Evolutionary conservation across 139 green algal genomes (phyloP), one percentile per base, ranked within the genome.

Genomic region (Coelastrella sp.): DNA sequence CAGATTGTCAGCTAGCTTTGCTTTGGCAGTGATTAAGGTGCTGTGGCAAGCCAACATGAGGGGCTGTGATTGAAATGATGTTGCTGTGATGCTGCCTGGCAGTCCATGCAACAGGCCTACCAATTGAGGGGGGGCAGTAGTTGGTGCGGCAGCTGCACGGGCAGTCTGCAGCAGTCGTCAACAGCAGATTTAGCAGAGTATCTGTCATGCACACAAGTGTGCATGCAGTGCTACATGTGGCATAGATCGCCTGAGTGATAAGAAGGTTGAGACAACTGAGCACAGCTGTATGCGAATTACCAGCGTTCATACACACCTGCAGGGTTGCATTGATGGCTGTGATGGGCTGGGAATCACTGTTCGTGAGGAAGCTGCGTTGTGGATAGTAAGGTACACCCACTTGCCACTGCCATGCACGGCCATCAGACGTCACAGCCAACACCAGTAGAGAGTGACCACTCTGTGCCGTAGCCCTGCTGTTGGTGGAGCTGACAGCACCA

Each of bases 371-470:
- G 63, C 38, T 84, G 41, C 23, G 59, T 50, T 53, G 38, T n/a
- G n/a, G 48, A 62, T 51, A 72, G 8, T 57, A 41, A 11, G 90
- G 89, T 71, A 96, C 75, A 15, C 87, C 76, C 41, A 88, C 27
- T 60, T 94, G 85, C 93, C 93, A 96, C 62, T 94, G 88, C 94
- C 93, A 96, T 40, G 94, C 68, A 23, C 91, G 73, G 62, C 92
- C 92, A n/a, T 96, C 91, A 72, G 34, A 60, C 8, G 66, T 92
- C 9, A 93, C 75, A 11, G 66, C 66, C 60, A 91, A 60, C 32
- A 92, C 66, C 59, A 92, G 71, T 17, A 93, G 66, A 37, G 50
- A 82, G 32, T 37, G 35, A 1, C 38, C 25, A 51, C 75, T 71
- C 51, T 71, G 75, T 4, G 48, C 53, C 23, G 75, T 45, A 13